These are phyloP conservation scores for Verbena officinalis DNA, from an alignment of 257 asterid genomes.

Conservation along the genomic window DNA sequence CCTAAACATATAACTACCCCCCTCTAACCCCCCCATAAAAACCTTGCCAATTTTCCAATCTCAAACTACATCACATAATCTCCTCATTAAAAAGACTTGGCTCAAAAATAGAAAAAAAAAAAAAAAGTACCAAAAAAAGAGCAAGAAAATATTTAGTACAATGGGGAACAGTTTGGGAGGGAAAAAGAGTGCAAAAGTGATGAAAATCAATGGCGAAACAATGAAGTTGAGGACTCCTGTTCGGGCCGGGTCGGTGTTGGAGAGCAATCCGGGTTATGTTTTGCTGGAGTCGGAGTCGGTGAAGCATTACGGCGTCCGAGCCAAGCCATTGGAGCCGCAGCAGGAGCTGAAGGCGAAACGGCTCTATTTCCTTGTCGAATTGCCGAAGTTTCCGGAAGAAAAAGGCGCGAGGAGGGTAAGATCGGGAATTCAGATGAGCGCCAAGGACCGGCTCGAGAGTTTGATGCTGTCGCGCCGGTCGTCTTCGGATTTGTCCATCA, in stretches of 20 bases:
- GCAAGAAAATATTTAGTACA: not conserved
- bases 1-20: conserved; percentile 32
- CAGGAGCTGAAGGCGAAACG: conserved; percentile 69
- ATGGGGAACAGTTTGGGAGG: conserved; percentile 88
- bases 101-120: not conserved
- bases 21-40: conserved; percentile 29
- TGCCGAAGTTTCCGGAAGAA: conserved; percentile 64
- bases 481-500: conserved; percentile 61
- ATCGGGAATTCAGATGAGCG: conserved; percentile 92
- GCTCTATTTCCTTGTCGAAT: conserved; percentile 76
- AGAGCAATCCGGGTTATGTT: conserved; percentile 61
- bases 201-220: conserved; percentile 79
- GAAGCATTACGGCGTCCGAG: conserved; percentile 74
- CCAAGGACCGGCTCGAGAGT: conserved; percentile 91
- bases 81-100: not conserved
- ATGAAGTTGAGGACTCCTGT: conserved; percentile 65
- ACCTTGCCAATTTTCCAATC: conserved; percentile 4
- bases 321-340: conserved; percentile 81
- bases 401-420: conserved; percentile 64
- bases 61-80: not conserved
- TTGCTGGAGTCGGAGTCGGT: conserved; percentile 81
- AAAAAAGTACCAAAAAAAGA: too few species aligned
- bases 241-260: conserved; percentile 63
- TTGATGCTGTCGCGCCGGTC: conserved; percentile 83
- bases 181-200: conserved; percentile 60